Base-by-base conservation (phyloP, 2,329 filamentous ascomycete genomes). In the Xylaria sp. region DNA sequence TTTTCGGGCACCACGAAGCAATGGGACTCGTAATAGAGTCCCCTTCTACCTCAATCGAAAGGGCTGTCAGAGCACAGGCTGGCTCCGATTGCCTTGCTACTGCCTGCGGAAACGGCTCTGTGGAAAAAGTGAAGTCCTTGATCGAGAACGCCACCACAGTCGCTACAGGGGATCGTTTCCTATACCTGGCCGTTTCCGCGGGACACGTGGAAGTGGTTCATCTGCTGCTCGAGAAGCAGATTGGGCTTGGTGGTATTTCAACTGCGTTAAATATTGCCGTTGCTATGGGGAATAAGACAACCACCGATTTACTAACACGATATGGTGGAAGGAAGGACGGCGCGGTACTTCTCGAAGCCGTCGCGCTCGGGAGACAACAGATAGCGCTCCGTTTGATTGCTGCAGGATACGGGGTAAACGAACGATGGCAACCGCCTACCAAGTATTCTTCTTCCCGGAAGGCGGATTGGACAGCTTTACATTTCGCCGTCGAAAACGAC, bases 241-340 rank as follows among this genome's bases (percentile, higher is more conserved):
- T 63, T 33, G 60, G 38, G 6, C 38, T 20, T 3, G 26, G 26
- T 23, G 26, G 38, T n/a, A 15, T 46, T 15, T 54, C 36, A 36
- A 46, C 26, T 56, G 36, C 49, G 5, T 63, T 44, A 13, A 28
- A 4, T 7, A 56, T 46, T 5, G 60, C 49, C 6, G 11, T 46
- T 38, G 36, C 49, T 33, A 54, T 38, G 15, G 38, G 6, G 17
- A 9, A 56, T 9, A 10, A 13, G 2, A 28, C 46, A 13, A 36
- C 23, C 1, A 4, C 17, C 40, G 31, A 46, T 28, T 15, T 63
- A 17, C 31, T 63, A 4, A 28, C 28, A 31, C 26, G 33, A 20
- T 17, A 56, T 11, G 48, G 49, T 6, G 59, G 36, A 46, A 20
- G 44, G 46, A 61, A 20, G 53, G 46, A 61, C n/a, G 17, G 48